Percentiles rank a stretch among this genome's conserved stretches.
Conservation (phyloP, 495 filamentous ascomycete genomes). For the Sordaria brevicollis region DNA sequence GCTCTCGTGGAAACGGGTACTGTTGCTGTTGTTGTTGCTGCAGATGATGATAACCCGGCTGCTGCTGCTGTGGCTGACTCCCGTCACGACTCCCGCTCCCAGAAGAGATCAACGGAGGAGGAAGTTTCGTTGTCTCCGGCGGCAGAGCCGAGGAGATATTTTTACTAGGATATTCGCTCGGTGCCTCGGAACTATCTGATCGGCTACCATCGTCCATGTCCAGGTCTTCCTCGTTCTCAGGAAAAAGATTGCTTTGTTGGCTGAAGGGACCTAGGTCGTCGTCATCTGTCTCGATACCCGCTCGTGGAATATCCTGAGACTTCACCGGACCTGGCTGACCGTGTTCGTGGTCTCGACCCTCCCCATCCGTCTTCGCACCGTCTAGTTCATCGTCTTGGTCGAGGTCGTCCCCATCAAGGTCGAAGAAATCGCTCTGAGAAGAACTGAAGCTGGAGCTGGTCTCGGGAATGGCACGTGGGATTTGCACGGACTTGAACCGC, state of each 20-base stretch:
- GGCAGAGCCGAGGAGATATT: not conserved
- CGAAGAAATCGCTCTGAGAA: not conserved
- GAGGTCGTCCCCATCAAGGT: not conserved
- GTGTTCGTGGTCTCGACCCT: not conserved
- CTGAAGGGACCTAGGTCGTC: not conserved
- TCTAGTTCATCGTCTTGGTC: constrained; percentile 26
- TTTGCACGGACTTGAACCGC: not conserved
- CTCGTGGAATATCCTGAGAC: constrained; percentile 35
- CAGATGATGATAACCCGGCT: not conserved
- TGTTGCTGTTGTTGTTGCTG: not conserved
- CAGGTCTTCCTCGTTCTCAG: constrained; percentile 8
- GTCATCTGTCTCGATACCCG: constrained; percentile 23
- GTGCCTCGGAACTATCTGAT: constrained; percentile 10
- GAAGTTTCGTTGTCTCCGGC: not conserved
- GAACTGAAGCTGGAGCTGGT: not conserved
- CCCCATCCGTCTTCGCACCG: constrained; percentile 22
- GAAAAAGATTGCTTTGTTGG: not conserved
- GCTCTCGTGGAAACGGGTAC: not conserved
- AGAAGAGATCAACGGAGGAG: not conserved
- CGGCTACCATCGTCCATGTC: not conserved
- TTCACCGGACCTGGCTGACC: not conserved
- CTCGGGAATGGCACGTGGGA: not conserved
- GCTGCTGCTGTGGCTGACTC: not conserved
- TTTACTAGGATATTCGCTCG: constrained; percentile 22
- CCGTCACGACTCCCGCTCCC: constrained; percentile 3